Conservation (phyloP, 129 eudicot genomes). For the Ambrosia artemisiifolia region DNA sequence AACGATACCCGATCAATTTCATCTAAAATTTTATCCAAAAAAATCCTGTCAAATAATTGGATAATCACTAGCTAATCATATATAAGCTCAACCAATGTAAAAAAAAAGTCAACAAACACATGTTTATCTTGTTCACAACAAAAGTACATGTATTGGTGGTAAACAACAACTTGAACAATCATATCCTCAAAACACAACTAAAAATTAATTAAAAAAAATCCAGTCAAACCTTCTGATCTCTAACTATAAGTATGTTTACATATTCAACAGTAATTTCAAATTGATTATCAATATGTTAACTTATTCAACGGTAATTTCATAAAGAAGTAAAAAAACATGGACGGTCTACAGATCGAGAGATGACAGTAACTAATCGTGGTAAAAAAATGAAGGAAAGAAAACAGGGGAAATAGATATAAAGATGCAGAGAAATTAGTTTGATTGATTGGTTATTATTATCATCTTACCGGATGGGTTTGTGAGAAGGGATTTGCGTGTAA, state of each 20-base stretch:
- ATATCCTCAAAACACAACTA: too few relatives aligned
- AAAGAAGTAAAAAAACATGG: not conserved
- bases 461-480: conserved; percentile 9
- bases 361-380: conserved; percentile 5
- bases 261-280: conserved; percentile 12
- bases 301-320: conserved; percentile 5
- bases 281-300: conserved; percentile 3
- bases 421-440: not conserved
- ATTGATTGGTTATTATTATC: not conserved
- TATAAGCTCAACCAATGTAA: too few relatives aligned
- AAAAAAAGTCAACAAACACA: too few relatives aligned
- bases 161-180: too few relatives aligned
- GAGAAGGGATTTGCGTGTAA: conserved; percentile 8
- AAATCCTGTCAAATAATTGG: not conserved
- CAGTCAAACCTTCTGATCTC: conserved; percentile 14
- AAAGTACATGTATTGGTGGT: too few relatives aligned
- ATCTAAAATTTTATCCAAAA: not conserved
- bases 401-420: not conserved
- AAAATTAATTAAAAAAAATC: not conserved
- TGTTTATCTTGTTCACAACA: too few relatives aligned
- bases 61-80: too few relatives aligned
- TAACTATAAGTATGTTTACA: conserved; percentile 7
- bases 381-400: not conserved
- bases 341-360: conserved; percentile 17
- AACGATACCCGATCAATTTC: not conserved